These are phyloP conservation scores for Lichtheimia hyalospora DNA, from an alignment of 371 early-diverging fungal genomes.

Conservation along the genomic window DNA sequence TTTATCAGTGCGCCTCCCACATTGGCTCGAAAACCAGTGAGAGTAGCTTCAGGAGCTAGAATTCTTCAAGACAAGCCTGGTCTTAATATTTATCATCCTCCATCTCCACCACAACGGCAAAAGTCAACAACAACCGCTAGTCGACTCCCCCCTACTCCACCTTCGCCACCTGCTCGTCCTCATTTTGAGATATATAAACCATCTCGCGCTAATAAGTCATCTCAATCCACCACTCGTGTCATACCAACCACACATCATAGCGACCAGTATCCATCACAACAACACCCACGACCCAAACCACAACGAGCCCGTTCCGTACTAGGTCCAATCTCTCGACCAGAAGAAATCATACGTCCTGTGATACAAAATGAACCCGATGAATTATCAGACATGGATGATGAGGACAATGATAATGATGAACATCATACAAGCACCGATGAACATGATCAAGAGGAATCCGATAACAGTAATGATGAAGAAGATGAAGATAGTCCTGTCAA, in stretches of 20 bases:
- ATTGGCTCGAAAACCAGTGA: not conserved
- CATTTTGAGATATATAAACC: constrained; percentile 21
- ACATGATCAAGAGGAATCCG: constrained; percentile 10
- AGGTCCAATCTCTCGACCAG: constrained; percentile 6
- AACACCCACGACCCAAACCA: not conserved
- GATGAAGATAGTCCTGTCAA: constrained; percentile 19
- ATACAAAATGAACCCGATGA: not conserved
- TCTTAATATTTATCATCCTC: constrained; percentile 19
- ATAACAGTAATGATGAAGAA: constrained; percentile 21
- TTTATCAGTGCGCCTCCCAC: constrained; percentile 8
- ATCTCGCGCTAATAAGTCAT: not conserved
- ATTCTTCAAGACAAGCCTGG: constrained; percentile 10
- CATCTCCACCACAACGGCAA: constrained; percentile 4
- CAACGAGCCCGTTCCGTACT: not conserved
- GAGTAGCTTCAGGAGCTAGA: constrained; percentile 6
- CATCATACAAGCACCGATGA: constrained; percentile 20
- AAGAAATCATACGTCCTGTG: not conserved
- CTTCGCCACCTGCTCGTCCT: constrained; percentile 3
- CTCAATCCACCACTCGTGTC: not conserved
- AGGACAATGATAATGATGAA: not conserved
- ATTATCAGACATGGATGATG: constrained; percentile 1
- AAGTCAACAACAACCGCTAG: not conserved
- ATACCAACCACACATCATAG: constrained; percentile 1
- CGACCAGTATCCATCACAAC: not conserved
- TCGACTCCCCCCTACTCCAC: not conserved